Evolutionary conservation across 345 rosid genomes (phyloP), one percentile per base, ranked within the genome.

Genomic region (Turritis glabra): DNA sequence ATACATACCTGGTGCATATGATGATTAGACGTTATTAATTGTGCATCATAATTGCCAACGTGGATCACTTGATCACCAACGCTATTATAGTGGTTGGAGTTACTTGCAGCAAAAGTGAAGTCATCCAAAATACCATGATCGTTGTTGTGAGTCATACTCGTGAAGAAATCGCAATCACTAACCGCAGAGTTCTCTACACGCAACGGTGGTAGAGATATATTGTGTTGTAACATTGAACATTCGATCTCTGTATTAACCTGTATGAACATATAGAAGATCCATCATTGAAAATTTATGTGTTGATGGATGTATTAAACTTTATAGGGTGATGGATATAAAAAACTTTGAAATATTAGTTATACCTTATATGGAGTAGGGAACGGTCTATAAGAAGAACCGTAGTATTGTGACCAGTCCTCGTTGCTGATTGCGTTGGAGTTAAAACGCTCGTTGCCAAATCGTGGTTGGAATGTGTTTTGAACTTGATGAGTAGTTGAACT

Each of bases 1-100:
- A 27, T 35, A 17, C 35, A 15, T 84, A 91, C 97, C 91, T 87
- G 84, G 50, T 83, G 85, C 5, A 81, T 72, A 71, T 88, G 88
- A 51, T 86, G 85, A 72, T 75, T 80, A 8, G 95, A 79, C 95
- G 85, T 87, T 14, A 86, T 86, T 2, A 71, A 47, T 22, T 81
- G 84, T 29, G 72, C 87, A 76, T 83, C 84, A 52, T 64, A 15
- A 7, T 79, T 84, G 14, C 82, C 80, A 30, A 87, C 81, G 74
- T 84, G 86, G 61, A 82, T 70, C 19, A 81, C 76, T 19, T 83
- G 66, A 52, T 74, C 77, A 43, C 68, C 79, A 19, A 57, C 77
- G 15, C 8, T 57, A 48, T 60, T 64, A 50, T 74, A 71, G 21
- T 67, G 69, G 63, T 38, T 65, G 37, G 77, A 73, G 64, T 70